phyloP scores from a whole-genome alignment of 768 basidiomycete species.

The Suillus bovinus region DNA sequence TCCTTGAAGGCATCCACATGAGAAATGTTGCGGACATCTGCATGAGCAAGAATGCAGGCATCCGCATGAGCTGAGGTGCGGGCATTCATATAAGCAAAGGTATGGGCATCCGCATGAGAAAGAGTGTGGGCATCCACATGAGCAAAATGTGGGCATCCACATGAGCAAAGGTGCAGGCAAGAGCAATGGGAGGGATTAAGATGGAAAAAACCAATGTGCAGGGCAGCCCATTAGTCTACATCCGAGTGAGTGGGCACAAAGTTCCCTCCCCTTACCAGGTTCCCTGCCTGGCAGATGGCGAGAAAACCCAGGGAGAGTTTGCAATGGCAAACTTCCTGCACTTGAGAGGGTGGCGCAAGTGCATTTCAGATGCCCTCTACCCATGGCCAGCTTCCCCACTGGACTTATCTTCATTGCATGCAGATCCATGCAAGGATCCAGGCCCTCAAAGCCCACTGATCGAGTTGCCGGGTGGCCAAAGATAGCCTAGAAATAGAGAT shows the following conservation, averaged over 20 bases:
- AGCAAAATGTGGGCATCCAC: no score
- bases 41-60: background rate
- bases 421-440: no score
- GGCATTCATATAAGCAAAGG: no score
- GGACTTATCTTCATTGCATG: background rate
- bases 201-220: background rate
- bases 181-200: background rate
- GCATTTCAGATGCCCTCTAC: background rate
- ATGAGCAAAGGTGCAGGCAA: background rate
- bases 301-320: background rate
- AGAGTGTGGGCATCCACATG: no score
- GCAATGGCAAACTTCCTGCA: background rate
- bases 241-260: background rate
- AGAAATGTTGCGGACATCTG: background rate
- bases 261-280: background rate
- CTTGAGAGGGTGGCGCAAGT: background rate
- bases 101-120: no score
- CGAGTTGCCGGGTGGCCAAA: no score
- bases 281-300: background rate
- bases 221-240: background rate
- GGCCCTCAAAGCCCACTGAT: no score
- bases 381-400: background rate
- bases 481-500: no score
- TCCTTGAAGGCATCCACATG: background rate
- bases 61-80: no score